Conservation (phyloP, 306 rosid genomes). For the Crotalaria pallida region DNA sequence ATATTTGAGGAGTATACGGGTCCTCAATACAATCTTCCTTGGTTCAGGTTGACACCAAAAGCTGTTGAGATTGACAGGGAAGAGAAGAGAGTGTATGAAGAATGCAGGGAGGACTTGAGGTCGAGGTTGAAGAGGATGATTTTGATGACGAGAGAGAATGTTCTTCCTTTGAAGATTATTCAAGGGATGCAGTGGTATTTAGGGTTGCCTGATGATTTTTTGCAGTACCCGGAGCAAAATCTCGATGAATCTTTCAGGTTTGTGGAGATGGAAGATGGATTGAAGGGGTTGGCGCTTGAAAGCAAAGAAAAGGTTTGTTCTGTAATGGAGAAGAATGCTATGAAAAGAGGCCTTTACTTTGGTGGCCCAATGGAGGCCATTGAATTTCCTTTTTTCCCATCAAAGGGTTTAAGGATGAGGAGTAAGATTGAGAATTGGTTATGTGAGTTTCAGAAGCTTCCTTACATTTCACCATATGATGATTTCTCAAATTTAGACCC, state of each 20-base stretch:
- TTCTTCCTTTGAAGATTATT: constrained; percentile 69
- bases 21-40: constrained; percentile 63
- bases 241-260: constrained; percentile 66
- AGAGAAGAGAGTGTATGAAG: constrained; percentile 57
- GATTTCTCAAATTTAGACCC: constrained; percentile 51
- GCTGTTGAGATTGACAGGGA: constrained; percentile 69
- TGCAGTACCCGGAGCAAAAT: constrained; percentile 40
- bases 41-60: constrained; percentile 83
- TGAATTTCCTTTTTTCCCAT: constrained; percentile 66
- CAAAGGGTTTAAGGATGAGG: constrained; percentile 78
- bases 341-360: constrained; percentile 44
- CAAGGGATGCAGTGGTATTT: constrained; percentile 90
- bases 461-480: constrained; percentile 83
- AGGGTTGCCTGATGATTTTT: constrained; percentile 75
- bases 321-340: constrained; percentile 52
- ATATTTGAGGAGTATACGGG: constrained; percentile 79
- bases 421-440: constrained; percentile 71
- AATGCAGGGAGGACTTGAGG: constrained; percentile 54
- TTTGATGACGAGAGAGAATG: constrained; percentile 61
- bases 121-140: constrained; percentile 71
- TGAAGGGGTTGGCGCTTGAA: constrained; percentile 53
- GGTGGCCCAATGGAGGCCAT: constrained; percentile 56
- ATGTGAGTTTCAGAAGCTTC: constrained; percentile 69
- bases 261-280: constrained; percentile 75
- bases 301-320: constrained; percentile 49